Conservation (phyloP, 306 rosid genomes). For the Prinsepia uniflora region DNA sequence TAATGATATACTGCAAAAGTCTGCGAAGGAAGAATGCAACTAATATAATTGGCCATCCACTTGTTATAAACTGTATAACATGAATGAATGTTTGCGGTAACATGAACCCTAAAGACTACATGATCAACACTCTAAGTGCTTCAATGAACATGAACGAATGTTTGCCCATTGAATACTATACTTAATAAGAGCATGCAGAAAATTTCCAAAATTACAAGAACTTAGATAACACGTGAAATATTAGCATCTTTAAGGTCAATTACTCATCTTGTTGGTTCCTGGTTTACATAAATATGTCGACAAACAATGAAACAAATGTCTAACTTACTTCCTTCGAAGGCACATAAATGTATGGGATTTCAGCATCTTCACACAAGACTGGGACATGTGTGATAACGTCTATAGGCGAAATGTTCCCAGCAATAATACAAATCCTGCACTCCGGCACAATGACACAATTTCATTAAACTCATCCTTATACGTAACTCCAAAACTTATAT, state of each 20-base stretch:
- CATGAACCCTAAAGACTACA: too few species aligned
- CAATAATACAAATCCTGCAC: constrained; percentile 82
- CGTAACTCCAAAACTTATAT: background rate
- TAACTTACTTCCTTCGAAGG: constrained; percentile 77
- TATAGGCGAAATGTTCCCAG: constrained; percentile 90
- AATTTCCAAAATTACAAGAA: background rate
- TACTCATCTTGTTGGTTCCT: background rate
- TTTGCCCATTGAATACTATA: background rate
- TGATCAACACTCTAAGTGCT: too few species aligned
- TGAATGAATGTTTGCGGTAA: too few species aligned
- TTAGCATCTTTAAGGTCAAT: background rate
- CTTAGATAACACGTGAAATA: background rate
- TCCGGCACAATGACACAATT: background rate
- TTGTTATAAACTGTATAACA: too few species aligned
- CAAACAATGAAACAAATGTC: background rate
- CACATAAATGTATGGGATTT: constrained; percentile 74
- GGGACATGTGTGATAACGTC: constrained; percentile 96
- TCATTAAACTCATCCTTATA: background rate
- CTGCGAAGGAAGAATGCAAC: too few species aligned
- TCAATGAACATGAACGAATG: background rate
- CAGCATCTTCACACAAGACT: constrained; percentile 76
- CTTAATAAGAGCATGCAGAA: background rate
- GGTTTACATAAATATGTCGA: background rate
- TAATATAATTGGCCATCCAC: too few species aligned
- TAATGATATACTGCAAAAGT: background rate